Evolutionary conservation across 768 basidiomycete species (phyloP).

Genomic region (Udeniomyces megalosporus): DNA sequence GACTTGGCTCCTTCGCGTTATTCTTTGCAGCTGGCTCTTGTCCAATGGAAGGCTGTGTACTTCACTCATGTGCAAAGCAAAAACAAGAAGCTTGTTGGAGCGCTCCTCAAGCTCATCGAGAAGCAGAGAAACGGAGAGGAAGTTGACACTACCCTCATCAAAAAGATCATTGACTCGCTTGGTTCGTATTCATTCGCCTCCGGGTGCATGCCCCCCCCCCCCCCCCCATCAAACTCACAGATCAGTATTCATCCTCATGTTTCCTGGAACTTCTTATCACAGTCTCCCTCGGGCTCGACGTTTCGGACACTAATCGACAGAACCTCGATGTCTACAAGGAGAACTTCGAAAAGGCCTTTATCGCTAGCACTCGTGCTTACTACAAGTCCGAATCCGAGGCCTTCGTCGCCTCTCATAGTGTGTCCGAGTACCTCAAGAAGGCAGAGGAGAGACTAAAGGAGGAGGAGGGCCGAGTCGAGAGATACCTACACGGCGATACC

Average conservation of each 20-base stretch:
- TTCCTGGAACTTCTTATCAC: neutral
- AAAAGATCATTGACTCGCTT: constrained; percentile 87
- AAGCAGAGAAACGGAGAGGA: constrained; percentile 83
- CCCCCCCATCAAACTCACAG: too few relatives aligned
- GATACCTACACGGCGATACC: constrained; percentile 79
- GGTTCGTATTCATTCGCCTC: too few relatives aligned
- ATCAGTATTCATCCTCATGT: neutral
- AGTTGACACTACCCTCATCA: constrained; percentile 81
- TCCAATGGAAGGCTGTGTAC: constrained; percentile 87
- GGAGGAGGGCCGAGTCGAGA: constrained; percentile 87
- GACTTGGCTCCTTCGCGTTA: constrained; percentile 25
- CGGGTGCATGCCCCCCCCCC: too few relatives aligned
- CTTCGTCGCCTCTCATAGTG: constrained; percentile 72
- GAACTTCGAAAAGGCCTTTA: constrained; percentile 77
- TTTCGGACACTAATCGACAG: constrained; percentile 64
- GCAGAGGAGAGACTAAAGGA: constrained; percentile 83
- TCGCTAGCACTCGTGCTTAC: constrained; percentile 72
- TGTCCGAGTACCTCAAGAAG: constrained; percentile 88
- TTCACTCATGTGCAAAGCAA: constrained; percentile 76
- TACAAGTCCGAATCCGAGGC: constrained; percentile 83
- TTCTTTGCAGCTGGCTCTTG: constrained; percentile 61
- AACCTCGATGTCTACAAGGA: constrained; percentile 86
- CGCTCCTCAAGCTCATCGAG: constrained; percentile 78
- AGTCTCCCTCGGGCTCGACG: constrained; percentile 84
- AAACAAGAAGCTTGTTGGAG: constrained; percentile 64